Evolutionary conservation across 1,284 basidiomycete genomes (phyloP).

Genomic region (Boletus sp.): DNA sequence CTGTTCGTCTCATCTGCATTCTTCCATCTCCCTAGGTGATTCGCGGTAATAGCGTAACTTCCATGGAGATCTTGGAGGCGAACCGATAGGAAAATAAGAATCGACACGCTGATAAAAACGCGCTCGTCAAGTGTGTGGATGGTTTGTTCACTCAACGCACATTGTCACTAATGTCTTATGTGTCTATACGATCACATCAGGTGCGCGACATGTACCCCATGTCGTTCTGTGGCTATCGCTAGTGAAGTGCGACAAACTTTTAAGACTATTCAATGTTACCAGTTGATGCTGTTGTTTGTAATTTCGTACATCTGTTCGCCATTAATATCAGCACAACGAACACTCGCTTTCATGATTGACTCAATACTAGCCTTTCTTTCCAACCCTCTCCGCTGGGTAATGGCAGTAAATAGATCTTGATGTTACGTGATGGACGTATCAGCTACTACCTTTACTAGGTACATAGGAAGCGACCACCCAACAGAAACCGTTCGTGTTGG

Average conservation of each 20-base stretch:
- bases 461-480: no score
- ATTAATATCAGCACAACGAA: not conserved
- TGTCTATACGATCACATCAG: constrained; percentile 5
- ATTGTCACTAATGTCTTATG: constrained; percentile 7
- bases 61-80: constrained; percentile 80
- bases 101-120: constrained; percentile 2
- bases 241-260: not conserved
- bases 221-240: not conserved
- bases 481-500: no score
- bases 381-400: no score
- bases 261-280: not conserved
- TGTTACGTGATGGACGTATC: no score
- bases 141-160: constrained; percentile 8
- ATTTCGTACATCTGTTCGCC: not conserved
- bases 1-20: constrained; percentile 8
- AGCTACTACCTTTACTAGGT: no score
- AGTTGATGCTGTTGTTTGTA: constrained; percentile 4
- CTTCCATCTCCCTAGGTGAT: constrained; percentile 62
- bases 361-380: no score
- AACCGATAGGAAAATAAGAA: constrained; percentile 37
- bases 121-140: constrained; percentile 5
- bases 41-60: constrained; percentile 90
- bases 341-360: no score
- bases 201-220: constrained; percentile 3
- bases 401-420: no score